Evolutionary conservation across 2,329 filamentous ascomycete genomes (phyloP), one percentile per base, ranked within the genome.

Genomic region (Colletotrichum ledebouriae): DNA sequence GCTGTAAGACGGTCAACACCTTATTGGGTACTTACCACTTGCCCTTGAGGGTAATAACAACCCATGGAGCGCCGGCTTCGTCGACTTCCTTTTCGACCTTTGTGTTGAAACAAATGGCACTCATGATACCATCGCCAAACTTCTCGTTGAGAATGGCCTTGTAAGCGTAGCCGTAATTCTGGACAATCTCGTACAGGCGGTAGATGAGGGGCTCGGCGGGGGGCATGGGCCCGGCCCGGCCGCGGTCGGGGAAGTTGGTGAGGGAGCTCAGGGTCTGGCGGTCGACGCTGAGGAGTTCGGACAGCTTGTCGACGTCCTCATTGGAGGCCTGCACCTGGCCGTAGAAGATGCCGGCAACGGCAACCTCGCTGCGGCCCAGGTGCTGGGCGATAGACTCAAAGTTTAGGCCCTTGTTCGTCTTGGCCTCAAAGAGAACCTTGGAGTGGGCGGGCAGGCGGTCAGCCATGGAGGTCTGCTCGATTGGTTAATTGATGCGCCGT

Each of bases 101-200:
- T 0, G 94, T 97, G 59, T 89, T 92, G 79, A 97, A 98, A 15
- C 90, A 89, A 76, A 98, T 97, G 1, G 94, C 95, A 77, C 94
- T 97, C 95, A 98, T 98, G 76, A 98, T 98, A 1, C 95, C 95
- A 77, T 94, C 92, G 0, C 92, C 92, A 76, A 94, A 94, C 85
- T 98, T 98, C 86, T 98, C 95, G 73, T 98, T 98, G 79, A 98
- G 78, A 4, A 98, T 88, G 0, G 94, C 94, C 86, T 98, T 98
- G 82, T 97, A 98, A 1, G 94, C 93, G 78, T 97, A 97, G 1
- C 95, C 95, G 76, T 98, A 98, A 79, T 97, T 98, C 83, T 98
- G 94, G 70, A 98, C 91, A 77, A 98, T 92, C 85, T 98, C 95
- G 78, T 94, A 98, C 68, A 98, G 79, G 2, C 95, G 86, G 79